Evolutionary conservation across 2,329 filamentous ascomycete species (phyloP).

Genomic region (Fusarium verticillioides): DNA sequence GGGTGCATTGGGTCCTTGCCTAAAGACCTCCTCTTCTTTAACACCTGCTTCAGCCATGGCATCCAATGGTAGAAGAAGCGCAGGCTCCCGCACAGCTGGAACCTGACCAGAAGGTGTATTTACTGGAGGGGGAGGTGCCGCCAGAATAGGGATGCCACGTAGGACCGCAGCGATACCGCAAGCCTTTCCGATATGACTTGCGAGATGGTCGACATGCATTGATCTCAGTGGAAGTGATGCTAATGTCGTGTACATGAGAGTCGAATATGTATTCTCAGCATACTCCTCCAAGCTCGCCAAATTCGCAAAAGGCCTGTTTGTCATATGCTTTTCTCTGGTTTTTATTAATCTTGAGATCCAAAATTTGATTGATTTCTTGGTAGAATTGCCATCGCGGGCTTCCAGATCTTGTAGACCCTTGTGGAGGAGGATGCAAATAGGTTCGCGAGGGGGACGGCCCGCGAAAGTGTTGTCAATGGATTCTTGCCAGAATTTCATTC

Average conservation of each 20-base stretch:
- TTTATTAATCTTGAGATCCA: slow-evolving; percentile 83
- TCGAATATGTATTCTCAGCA: slow-evolving; percentile 94
- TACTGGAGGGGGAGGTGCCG: slow-evolving; percentile 70
- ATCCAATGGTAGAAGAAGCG: slow-evolving; percentile 85
- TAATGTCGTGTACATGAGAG: slow-evolving; percentile 87
- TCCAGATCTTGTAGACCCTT: slow-evolving; percentile 74
- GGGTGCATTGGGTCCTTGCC: slow-evolving; percentile 79
- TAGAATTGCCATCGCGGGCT: slow-evolving; percentile 54
- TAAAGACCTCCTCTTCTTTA: slow-evolving; percentile 88
- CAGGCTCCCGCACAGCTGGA: slow-evolving; percentile 56
- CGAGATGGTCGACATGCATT: slow-evolving; percentile 89
- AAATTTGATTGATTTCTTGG: slow-evolving; percentile 68
- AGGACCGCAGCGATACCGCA: slow-evolving; percentile 87
- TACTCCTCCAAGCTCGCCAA: slow-evolving; percentile 84
- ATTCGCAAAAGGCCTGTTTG: slow-evolving; percentile 82
- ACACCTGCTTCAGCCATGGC: slow-evolving; percentile 86
- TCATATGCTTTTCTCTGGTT: slow-evolving; percentile 83
- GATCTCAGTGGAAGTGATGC: slow-evolving; percentile 83
- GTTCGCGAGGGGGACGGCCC: slow-evolving; percentile 85
- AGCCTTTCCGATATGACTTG: slow-evolving; percentile 94
- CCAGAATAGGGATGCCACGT: slow-evolving; percentile 88
- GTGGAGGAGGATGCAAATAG: slow-evolving; percentile 85
- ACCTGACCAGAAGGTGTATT: slow-evolving; percentile 55
- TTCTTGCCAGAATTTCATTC: slow-evolving; percentile 96
- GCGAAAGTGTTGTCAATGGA: slow-evolving; percentile 81